Evolutionary conservation across 805 yeast species (phyloP), one percentile per base, ranked within the genome.

Genomic region (Wickerhamomyces rabaulensis): DNA sequence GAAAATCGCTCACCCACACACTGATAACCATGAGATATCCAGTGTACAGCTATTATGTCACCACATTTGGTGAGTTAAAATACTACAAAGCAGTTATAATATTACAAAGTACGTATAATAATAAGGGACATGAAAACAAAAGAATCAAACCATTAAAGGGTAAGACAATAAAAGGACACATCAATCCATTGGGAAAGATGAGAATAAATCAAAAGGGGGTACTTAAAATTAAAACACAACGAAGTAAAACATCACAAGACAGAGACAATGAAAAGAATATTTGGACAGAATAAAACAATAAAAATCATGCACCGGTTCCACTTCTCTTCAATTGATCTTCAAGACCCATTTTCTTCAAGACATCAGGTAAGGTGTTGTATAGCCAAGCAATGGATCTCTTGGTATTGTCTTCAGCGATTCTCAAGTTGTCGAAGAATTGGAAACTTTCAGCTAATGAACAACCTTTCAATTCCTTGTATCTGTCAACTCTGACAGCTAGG

Each of bases 361-460:
- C 54, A 39, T 62, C 64, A 13, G 63, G 64, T 6, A 66, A 40
- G 9, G 67, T 63, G 47, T 66, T 67, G 46, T 67, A 67, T 39
- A 67, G 47, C 66, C 69, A 66, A 15, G 70, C 64, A n/a, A 67
- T 63, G 1, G 67, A 56, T 57, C 61, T 62, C 38, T 60, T 59
- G 9, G 58, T 50, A 42, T 56, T 55, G 36, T 62, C 63, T n/a
- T 61, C 64, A 7, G 56, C 59, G 7, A 53, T 46, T 50, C 68
- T 58, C 41, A 63, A 50, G 20, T 44, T 56, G 40, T 67, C 69
- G 50, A 66, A 66, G 45, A 60, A 57, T 3, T 52, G 52, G 40
- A 66, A 60, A 20, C 66, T 57, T 26, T 65, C 63, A 8, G 51
- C 53, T 15, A 63, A 45, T 0, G 63, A 48, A 23, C 60, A 53